phyloP scores from a whole-genome alignment of 2,329 filamentous ascomycete species.

The Beauveria sp. region DNA sequence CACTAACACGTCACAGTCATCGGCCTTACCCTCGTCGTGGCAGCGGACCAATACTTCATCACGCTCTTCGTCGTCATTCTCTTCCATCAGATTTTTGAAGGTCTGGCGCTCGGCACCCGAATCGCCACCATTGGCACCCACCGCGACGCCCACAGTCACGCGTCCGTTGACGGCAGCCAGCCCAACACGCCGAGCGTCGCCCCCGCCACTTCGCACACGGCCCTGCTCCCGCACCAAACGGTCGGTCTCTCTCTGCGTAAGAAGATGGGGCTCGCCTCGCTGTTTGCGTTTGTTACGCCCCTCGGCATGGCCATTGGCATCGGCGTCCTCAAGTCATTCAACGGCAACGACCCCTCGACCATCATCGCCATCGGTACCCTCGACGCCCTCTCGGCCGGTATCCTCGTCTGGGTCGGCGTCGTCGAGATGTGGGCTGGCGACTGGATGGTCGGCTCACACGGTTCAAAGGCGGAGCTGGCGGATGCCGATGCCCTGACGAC shows the following conservation, averaged over 20 bases:
- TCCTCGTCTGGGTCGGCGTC: conserved; percentile 71
- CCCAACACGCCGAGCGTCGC: conserved; percentile 13
- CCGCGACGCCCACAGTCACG: conserved; percentile 12
- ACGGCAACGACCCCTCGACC: conserved; percentile 63
- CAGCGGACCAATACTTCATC: conserved; percentile 47
- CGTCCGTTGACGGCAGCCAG: conserved; percentile 13
- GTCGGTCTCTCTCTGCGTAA: conserved; percentile 30
- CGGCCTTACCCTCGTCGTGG: conserved; percentile 55
- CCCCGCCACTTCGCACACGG: conserved; percentile 12
- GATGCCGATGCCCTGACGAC: conserved; percentile 43
- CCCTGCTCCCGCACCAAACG: conserved; percentile 8
- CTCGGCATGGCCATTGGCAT: conserved; percentile 76
- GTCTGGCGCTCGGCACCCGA: conserved; percentile 63
- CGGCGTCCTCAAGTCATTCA: conserved; percentile 61
- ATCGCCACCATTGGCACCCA: conserved; percentile 51
- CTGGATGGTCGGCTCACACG: conserved; percentile 50
- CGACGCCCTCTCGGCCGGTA: conserved; percentile 66
- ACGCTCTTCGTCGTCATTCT: conserved; percentile 61
- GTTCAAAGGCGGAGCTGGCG: conserved; percentile 40
- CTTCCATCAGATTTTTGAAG: conserved; percentile 75
- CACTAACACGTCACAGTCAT: conserved; percentile 40
- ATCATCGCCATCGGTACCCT: conserved; percentile 66
- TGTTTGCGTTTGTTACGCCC: conserved; percentile 66
- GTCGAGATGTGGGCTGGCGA: conserved; percentile 75
- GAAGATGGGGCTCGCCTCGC: conserved; percentile 54